phyloP scores from a whole-genome alignment of 2,329 filamentous ascomycete species.

The Talaromyces piceae region DNA sequence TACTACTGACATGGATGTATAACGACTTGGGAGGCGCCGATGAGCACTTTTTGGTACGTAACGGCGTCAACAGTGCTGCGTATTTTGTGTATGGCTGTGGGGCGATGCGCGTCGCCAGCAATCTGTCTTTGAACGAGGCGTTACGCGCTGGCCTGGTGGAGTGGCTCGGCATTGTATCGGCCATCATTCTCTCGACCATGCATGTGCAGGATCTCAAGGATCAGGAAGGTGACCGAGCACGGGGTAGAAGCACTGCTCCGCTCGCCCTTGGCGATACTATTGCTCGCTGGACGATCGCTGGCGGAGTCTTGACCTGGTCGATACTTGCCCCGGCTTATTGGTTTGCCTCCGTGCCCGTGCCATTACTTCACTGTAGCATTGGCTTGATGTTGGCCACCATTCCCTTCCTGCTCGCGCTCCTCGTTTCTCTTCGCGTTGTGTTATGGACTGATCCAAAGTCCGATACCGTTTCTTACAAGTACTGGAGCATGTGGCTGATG shows the following conservation, averaged over 20 bases:
- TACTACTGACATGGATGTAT: slow-evolving; percentile 33
- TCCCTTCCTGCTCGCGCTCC: neutral
- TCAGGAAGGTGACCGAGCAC: slow-evolving; percentile 22
- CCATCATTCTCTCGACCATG: slow-evolving; percentile 30
- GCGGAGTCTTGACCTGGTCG: slow-evolving; percentile 18
- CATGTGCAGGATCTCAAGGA: slow-evolving; percentile 36
- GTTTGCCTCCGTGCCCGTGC: neutral
- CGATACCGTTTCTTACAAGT: neutral
- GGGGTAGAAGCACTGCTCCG: slow-evolving; percentile 21
- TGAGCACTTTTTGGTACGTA: slow-evolving; percentile 9
- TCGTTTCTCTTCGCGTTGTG: neutral
- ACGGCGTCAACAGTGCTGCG: neutral
- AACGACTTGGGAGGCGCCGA: slow-evolving; percentile 33
- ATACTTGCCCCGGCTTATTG: neutral
- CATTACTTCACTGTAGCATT: neutral
- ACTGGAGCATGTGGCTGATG: neutral
- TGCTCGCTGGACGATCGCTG: slow-evolving; percentile 18
- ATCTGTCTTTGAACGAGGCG: neutral
- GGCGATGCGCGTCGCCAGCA: neutral
- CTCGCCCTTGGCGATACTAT: slow-evolving; percentile 21
- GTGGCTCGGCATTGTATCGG: slow-evolving; percentile 25
- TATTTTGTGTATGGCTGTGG: slow-evolving; percentile 1
- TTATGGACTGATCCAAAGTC: neutral
- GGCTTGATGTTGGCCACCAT: neutral
- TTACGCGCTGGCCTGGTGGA: slow-evolving; percentile 2